Evolutionary conservation across 108 stramenopile species (phyloP), one percentile per base, ranked within the genome.

Genomic region (Cyclotella distinguenda): DNA sequence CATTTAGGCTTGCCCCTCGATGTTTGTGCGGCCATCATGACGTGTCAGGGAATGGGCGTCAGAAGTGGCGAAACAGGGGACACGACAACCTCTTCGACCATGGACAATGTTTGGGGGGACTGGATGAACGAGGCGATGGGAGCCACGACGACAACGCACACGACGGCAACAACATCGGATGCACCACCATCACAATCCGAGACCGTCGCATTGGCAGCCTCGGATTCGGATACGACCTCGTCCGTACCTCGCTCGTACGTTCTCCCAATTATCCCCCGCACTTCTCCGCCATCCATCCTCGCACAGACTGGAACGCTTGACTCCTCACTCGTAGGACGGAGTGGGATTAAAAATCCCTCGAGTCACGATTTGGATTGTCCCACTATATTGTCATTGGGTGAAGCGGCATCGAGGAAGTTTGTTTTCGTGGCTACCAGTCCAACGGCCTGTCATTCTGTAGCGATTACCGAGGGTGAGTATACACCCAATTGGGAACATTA

Each of bases 281-380:
- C 22, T 3, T 28, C 63, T 12, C 27, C 21, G 26, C 72, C 69
- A 0, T 84, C 86, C 55, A 47, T 84, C 12, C 77, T 95, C 60
- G 79, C 85, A 2, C 94, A 95, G 65, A 82, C 86, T 23, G 94
- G 94, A 18, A 92, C 91, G 10, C 66, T 95, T 45, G 94, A 95
- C 59, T 40, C 82, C 38, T 68, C 86, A 21, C 60, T 84, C 47
- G 55, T 65, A 6, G 76, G 68, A 59, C 21, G 75, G 25, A 57
- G 58, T 26, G 11, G 62, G 32, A 26, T 67, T 13, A 21, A 66
- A 77, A 36, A 27, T 35, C 42, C 50, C 31, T 2, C 35, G 18
- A 33, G 57, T 49, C 79, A 81, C 54, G 81, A 89, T 39, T 55
- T 81, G 33, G 35, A 72, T 19, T 69, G 81, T 42, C 89, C 89